A percentile compares a stretch with the other conserved stretches of the same genome.
phyloP scores from a whole-genome alignment of 441 rosid genomes.

The Populus hybrid region DNA sequence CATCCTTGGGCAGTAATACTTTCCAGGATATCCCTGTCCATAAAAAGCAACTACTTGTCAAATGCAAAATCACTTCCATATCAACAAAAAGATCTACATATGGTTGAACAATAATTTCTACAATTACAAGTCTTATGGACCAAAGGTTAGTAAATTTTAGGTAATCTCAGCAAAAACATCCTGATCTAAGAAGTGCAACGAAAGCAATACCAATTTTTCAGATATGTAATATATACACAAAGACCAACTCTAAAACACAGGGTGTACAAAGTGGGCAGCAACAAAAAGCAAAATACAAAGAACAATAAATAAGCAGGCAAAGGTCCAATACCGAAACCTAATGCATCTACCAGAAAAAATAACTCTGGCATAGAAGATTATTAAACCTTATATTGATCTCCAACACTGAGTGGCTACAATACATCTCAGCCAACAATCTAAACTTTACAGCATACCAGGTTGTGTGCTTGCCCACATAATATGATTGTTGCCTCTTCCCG shows the following conservation, averaged over 20 bases:
- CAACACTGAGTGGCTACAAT: not conserved
- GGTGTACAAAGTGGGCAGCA: not conserved
- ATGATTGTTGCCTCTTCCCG: not conserved
- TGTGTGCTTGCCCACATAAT: not conserved
- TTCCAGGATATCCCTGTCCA: constrained; percentile 97
- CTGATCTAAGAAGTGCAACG: no score
- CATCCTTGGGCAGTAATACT: constrained; percentile 95
- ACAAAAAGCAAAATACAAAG: not conserved
- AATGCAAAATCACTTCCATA: not conserved
- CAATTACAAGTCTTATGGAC: no score
- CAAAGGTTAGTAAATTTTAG: no score
- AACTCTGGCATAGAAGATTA: not conserved
- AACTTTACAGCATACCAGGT: no score
- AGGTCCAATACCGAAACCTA: not conserved
- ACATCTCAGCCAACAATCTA: not conserved
- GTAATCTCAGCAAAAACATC: no score
- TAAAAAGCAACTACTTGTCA: constrained; percentile 8
- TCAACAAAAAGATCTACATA: not conserved
- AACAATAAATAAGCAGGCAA: not conserved
- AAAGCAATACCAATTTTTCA: no score
- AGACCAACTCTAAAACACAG: not conserved
- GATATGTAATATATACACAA: no score
- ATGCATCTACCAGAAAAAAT: not conserved
- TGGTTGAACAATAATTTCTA: no score
- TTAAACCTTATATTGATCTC: not conserved